A percentile compares a stretch with the other conserved stretches of the same genome.
Evolutionary conservation across 2,329 filamentous ascomycete genomes (phyloP).

Genomic region (Colletotrichum salicis): DNA sequence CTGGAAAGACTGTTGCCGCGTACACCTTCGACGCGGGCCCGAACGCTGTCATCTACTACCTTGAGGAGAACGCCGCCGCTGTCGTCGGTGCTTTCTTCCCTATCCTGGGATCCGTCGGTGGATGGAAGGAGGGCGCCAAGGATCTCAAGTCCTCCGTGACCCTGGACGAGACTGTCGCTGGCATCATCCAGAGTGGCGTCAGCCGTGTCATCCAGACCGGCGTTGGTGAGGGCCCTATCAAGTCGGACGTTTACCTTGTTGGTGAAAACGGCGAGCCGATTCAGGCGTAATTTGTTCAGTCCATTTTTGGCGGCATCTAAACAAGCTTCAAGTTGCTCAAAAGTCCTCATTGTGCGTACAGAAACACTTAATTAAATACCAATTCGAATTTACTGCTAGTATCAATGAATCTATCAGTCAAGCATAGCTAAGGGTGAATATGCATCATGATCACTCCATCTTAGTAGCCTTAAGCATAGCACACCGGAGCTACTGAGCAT

Average conservation of each 20-base stretch:
- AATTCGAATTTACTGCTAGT: neutral
- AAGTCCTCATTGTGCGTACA: neutral
- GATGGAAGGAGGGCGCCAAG: constrained; percentile 73
- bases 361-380: neutral
- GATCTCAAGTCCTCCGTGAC: constrained; percentile 65
- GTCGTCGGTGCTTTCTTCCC: constrained; percentile 84
- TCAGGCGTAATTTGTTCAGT: constrained; percentile 39
- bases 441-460: neutral
- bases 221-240: constrained; percentile 89
- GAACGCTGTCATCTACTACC: constrained; percentile 96
- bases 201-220: constrained; percentile 90
- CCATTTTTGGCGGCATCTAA: neutral
- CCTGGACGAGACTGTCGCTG: constrained; percentile 73
- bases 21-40: constrained; percentile 99
- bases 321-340: neutral
- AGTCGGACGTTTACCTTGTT: constrained; percentile 81
- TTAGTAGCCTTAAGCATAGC: neutral
- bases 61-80: constrained; percentile 77
- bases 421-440: neutral
- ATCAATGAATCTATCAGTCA: neutral
- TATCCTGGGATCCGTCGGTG: constrained; percentile 70
- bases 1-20: constrained; percentile 83
- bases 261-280: constrained; percentile 69
- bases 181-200: constrained; percentile 79
- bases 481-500: neutral